Evolutionary conservation across 345 rosid species (phyloP).

Genomic region (Linum lewisii): DNA sequence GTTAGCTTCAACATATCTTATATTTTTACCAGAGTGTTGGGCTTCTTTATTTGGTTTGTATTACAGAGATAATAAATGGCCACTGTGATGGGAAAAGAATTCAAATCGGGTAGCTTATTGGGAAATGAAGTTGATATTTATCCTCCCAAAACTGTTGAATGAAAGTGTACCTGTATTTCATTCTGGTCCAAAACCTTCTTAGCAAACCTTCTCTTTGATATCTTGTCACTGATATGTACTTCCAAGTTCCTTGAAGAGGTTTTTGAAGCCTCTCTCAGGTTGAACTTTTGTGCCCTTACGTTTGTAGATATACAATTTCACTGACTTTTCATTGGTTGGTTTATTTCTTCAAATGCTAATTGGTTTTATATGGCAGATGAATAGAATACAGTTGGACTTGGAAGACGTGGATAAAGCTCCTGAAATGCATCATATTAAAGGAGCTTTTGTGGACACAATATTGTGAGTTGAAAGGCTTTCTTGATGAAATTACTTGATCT

Average conservation of each 20-base stretch:
- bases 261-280: not conserved
- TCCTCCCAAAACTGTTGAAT: not conserved
- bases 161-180: not conserved
- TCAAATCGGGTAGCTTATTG: not conserved
- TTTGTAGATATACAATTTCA: not conserved
- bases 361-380: conserved; percentile 38
- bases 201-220: not conserved
- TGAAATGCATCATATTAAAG: conserved; percentile 83
- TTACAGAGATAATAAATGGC: not conserved
- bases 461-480: conserved; percentile 42
- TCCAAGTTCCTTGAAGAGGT: not conserved
- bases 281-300: not conserved
- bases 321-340: not conserved
- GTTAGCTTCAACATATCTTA: not conserved
- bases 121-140: not conserved
- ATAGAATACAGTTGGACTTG: conserved; percentile 52
- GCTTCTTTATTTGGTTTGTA: not conserved
- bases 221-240: not conserved
- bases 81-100: not conserved
- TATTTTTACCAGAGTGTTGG: not conserved
- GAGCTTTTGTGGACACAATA: conserved; percentile 78
- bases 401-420: conserved; percentile 48
- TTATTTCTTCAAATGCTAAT: conserved; percentile 5
- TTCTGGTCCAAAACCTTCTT: not conserved
- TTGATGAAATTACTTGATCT: not conserved